Evolutionary conservation across 805 yeast species (phyloP), one percentile per base, ranked within the genome.

Genomic region (Metschnikowia aberdeeniae): DNA sequence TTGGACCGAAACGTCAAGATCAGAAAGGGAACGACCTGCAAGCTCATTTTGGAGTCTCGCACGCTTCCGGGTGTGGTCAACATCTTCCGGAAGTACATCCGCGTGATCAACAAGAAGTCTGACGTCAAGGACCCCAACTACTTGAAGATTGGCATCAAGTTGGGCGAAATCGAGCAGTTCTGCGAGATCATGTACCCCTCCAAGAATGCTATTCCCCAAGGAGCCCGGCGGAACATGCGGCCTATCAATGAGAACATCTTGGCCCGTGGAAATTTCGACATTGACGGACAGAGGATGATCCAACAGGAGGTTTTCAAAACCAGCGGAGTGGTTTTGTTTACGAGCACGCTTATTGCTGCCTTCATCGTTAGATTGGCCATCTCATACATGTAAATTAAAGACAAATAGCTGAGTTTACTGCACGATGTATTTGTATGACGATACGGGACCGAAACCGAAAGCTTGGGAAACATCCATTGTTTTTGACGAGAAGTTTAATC

Each of bases 111-210:
- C 66, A 84, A 81, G 53, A 82, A 84, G 64, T 80, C 92, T 40
- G 76, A 79, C 11, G 93, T 90, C 28, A 68, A 75, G 31, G 98
- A 92, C 69, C 95, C 96, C 51, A 85, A 85, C 68, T 92, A 87
- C 66, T 72, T 90, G 59, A 78, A 81, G 49, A 78, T 93, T 54
- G 95, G 95, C 56, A 80, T 88, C 53, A 79, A 80, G 52, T 86
- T 96, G 64, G 96, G 93, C 43, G 85, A 86, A 64, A 80, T 93
- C 52, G 96, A 89, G 59, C 96, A 87, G 69, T 85, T 80, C 65
- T 82, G 92, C 57, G 96, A 92, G 62, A 72, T 73, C 41, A 73
- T 86, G 77, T 81, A 81, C 61, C 93, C 90, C 5, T 72, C 83
- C 45, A 59, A 40, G 34, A 54, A 52, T 12, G 53, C 52, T 31